phyloP scores from a whole-genome alignment of 108 stramenopile species.

The Heterococcus sp. region DNA sequence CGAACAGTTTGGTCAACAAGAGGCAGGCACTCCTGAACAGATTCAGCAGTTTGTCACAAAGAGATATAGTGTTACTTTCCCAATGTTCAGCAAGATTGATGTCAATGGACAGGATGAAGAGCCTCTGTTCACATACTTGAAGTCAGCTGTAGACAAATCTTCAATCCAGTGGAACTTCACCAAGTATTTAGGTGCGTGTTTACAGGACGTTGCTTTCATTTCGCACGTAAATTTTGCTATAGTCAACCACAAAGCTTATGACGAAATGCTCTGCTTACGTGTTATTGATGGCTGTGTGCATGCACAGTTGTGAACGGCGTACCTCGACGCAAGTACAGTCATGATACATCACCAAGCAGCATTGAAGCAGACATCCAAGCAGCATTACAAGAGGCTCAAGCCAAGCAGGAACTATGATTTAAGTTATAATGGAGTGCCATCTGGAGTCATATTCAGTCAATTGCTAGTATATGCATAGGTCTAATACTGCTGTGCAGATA shows the following conservation, averaged over 20 bases:
- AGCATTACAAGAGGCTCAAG: too few species aligned
- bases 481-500: too few species aligned
- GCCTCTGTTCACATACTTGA: slow-evolving; percentile 33
- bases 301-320: neutral
- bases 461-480: too few species aligned
- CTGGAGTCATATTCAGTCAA: too few species aligned
- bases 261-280: neutral
- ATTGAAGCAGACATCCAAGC: neutral
- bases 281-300: neutral
- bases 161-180: slow-evolving; percentile 23
- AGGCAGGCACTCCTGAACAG: slow-evolving; percentile 14
- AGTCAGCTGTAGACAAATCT: slow-evolving; percentile 11
- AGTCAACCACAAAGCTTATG: neutral
- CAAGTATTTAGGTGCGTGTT: slow-evolving; percentile 12
- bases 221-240: neutral
- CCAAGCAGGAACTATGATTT: too few species aligned
- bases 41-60: slow-evolving; percentile 1
- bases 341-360: neutral
- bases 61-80: slow-evolving; percentile 24
- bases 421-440: too few species aligned
- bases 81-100: slow-evolving; percentile 22
- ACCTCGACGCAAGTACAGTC: neutral
- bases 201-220: neutral
- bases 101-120: slow-evolving; percentile 21
- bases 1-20: neutral